Conservation (phyloP, 495 filamentous ascomycete species). For the Penicillium paxilli region DNA sequence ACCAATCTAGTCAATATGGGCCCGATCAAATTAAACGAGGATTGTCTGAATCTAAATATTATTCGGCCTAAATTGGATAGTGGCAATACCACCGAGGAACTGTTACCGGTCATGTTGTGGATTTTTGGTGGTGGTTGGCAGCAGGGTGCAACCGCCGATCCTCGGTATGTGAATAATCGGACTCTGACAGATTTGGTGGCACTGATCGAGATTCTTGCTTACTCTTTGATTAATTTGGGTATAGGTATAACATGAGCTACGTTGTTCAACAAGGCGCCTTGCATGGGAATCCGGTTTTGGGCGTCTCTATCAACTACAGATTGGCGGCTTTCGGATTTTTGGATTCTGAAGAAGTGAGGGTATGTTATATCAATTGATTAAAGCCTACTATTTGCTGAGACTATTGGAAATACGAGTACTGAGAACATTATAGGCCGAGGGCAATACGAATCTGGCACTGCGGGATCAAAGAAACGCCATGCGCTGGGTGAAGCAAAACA, state of each 20-base stretch:
- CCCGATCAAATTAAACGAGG: slow-evolving; percentile 43
- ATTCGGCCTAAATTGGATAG: slow-evolving; percentile 52
- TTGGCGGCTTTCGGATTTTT: slow-evolving; percentile 72
- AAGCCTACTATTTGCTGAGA: background rate
- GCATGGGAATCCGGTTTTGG: slow-evolving; percentile 60
- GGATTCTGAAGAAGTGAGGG: slow-evolving; percentile 48
- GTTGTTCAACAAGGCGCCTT: slow-evolving; percentile 32
- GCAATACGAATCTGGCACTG: slow-evolving; percentile 49
- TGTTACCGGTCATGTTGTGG: slow-evolving; percentile 65
- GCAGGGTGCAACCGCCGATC: slow-evolving; percentile 37
- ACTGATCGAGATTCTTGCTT: too few species aligned
- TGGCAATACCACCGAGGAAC: slow-evolving; percentile 22
- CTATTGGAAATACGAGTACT: background rate
- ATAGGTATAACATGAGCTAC: slow-evolving; percentile 41
- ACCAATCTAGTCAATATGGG: slow-evolving; percentile 23
- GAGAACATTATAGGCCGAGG: slow-evolving; percentile 30
- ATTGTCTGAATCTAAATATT: slow-evolving; percentile 68
- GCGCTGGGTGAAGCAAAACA: slow-evolving; percentile 53
- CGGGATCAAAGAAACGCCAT: slow-evolving; percentile 52
- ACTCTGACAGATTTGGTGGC: too few species aligned
- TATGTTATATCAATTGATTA: slow-evolving; percentile 14
- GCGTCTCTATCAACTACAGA: slow-evolving; percentile 76
- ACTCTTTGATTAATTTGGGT: too few species aligned
- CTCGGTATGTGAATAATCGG: slow-evolving; percentile 33
- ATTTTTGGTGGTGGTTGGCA: slow-evolving; percentile 64